Base-by-base conservation (phyloP, 2,329 filamentous ascomycete species). In the Fusarium virguliforme region DNA sequence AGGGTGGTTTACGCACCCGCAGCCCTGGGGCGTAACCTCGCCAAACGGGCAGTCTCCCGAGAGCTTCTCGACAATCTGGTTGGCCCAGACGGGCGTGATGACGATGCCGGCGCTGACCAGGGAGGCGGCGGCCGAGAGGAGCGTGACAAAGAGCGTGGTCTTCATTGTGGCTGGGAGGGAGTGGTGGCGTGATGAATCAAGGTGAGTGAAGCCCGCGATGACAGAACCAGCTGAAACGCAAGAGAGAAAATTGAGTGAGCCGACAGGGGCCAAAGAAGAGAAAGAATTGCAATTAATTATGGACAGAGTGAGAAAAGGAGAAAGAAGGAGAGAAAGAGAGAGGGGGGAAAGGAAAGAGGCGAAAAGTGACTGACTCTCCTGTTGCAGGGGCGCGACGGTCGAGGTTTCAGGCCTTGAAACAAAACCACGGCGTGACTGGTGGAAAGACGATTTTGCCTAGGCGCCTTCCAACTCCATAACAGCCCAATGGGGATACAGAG, bases 1-100 rank as follows among this genome's bases (percentile, higher is more conserved):
- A 7, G 18, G 5, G 35, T 24, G 10, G 13, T 15, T 15, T 34
- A 82, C 86, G 71, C 76, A 89, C 88, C 82, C 88, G 85, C 88
- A 90, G 35, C 88, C 88, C 60, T 83, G 80, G 5, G 88, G 86
- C 34, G 88, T 89, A 6, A 84, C 82, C 18, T 87, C 85, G 35
- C 88, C 88, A 73, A 85, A 88, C 72, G 84, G 86, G 76, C 88
- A 90, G 75, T 90, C 88, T 30, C 83, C 85, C 3, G 74, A 37
- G 18, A 77, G 72, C 73, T 83, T 85, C 30, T 80, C 74, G n/a
- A 89, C 84, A 35, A 89, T 81, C 76, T 89, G 87, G 67, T 89
- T 79, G 24, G 76, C 65, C 43, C 77, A 79, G 70, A 89, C 83
- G 56, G 87, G 87, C 4, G 85, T 88, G 75, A 87, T 85, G 75